Percentiles rank a stretch among this genome's conserved stretches.
Evolutionary conservation across 306 rosid species (phyloP).

Genomic region (Lathyrus oleraceus): DNA sequence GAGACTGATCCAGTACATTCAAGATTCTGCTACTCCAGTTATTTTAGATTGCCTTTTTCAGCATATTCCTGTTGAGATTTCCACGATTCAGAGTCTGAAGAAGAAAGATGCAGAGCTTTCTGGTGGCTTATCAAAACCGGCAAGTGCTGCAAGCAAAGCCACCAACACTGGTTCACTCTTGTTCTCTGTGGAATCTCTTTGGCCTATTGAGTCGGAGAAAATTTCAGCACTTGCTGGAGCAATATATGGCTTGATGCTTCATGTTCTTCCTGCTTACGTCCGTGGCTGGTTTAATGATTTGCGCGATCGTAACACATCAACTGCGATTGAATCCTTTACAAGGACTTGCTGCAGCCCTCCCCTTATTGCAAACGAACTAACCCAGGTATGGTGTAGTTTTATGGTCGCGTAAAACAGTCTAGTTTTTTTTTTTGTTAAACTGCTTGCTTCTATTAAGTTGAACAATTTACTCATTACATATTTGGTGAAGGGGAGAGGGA

Average conservation of each 20-base stretch:
- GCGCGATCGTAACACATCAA: constrained; percentile 74
- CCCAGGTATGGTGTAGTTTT: constrained; percentile 62
- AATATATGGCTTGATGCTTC: constrained; percentile 82
- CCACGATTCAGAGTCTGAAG: constrained; percentile 56
- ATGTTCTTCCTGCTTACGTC: constrained; percentile 93
- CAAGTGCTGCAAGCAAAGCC: constrained; percentile 70
- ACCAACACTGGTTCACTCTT: constrained; percentile 69
- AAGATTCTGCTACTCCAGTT: constrained; percentile 67
- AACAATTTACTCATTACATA: background rate
- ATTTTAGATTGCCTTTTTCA: constrained; percentile 91
- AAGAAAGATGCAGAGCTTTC: constrained; percentile 71
- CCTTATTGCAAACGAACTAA: constrained; percentile 80
- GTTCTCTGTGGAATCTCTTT: constrained; percentile 65
- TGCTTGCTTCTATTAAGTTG: constrained; percentile 13
- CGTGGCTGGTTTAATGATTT: constrained; percentile 83
- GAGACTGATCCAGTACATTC: constrained; percentile 80
- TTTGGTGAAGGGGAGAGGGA: constrained; percentile 22
- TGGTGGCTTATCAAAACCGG: constrained; percentile 60
- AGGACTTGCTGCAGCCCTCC: constrained; percentile 87
- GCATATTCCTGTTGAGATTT: constrained; percentile 73
- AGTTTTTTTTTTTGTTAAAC: constrained; percentile 13
- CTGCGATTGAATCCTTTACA: constrained; percentile 82
- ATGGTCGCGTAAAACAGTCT: background rate
- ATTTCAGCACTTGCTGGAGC: constrained; percentile 79
- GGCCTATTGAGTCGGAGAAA: constrained; percentile 76